Evolutionary conservation across 495 filamentous ascomycete genomes (phyloP).

Genomic region (Lophiostoma macrostomum): DNA sequence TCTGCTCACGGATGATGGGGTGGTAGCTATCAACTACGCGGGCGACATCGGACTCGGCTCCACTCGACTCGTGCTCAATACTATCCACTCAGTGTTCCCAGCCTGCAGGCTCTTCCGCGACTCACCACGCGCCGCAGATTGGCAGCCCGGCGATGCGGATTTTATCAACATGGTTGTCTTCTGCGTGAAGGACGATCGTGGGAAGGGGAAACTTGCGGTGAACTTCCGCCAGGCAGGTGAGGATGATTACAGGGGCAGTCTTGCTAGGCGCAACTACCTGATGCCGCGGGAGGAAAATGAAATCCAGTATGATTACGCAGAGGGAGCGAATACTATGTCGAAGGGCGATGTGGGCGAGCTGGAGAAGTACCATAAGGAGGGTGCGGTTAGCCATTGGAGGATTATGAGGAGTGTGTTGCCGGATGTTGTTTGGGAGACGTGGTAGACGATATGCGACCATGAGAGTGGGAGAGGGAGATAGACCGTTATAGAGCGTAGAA

Average conservation of each 20-base stretch:
- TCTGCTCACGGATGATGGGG: slow-evolving; percentile 72
- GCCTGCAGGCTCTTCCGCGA: slow-evolving; percentile 84
- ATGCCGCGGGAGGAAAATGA: slow-evolving; percentile 71
- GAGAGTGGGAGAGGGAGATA: too few species aligned
- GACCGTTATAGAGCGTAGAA: too few species aligned
- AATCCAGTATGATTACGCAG: slow-evolving; percentile 46
- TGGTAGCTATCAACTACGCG: slow-evolving; percentile 97
- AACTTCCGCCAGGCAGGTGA: slow-evolving; percentile 65
- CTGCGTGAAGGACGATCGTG: slow-evolving; percentile 54
- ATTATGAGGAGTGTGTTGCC: slow-evolving; percentile 88
- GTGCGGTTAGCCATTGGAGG: slow-evolving; percentile 80
- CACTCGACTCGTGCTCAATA: slow-evolving; percentile 62
- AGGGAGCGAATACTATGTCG: slow-evolving; percentile 48
- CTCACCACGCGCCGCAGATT: slow-evolving; percentile 47
- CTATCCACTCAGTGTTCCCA: slow-evolving; percentile 70
- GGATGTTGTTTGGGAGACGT: slow-evolving; percentile 77
- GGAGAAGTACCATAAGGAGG: slow-evolving; percentile 65
- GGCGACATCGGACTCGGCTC: slow-evolving; percentile 73
- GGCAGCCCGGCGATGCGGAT: slow-evolving; percentile 44
- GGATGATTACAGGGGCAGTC: slow-evolving; percentile 69
- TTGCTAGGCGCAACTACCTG: slow-evolving; percentile 64
- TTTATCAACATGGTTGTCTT: slow-evolving; percentile 93
- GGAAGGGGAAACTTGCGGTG: slow-evolving; percentile 39
- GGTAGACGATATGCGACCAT: slow-evolving; percentile 58
- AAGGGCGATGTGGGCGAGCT: slow-evolving; percentile 59